Conservation (phyloP, 2,329 filamentous ascomycete genomes). For the Penicillium sp. region DNA sequence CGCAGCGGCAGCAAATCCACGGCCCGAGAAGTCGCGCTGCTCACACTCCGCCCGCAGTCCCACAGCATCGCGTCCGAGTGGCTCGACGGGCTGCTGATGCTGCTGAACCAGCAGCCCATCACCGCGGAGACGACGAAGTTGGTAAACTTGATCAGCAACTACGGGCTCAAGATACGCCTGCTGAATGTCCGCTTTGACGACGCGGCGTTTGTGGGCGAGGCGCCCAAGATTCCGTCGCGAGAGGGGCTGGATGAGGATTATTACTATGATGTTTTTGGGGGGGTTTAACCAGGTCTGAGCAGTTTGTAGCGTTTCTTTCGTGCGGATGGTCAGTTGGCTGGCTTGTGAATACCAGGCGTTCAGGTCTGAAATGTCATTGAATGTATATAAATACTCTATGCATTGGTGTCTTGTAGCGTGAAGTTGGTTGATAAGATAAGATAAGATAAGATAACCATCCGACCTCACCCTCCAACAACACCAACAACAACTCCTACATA, state of each 20-base stretch:
- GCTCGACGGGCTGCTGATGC: conserved; percentile 92
- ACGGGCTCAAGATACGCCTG: conserved; percentile 86
- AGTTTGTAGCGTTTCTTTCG: too few species aligned
- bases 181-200: conserved; percentile 90
- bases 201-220: conserved; percentile 62
- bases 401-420: too few species aligned
- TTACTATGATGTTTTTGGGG: conserved; percentile 72
- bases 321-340: too few species aligned
- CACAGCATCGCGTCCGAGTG: conserved; percentile 89
- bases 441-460: too few species aligned
- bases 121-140: conserved; percentile 94
- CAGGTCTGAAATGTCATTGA: too few species aligned
- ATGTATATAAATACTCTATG: too few species aligned
- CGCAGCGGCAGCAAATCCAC: conserved; percentile 32
- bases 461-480: too few species aligned
- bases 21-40: conserved; percentile 65
- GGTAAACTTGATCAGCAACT: conserved; percentile 79
- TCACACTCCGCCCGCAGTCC: conserved; percentile 77
- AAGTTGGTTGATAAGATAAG: too few species aligned
- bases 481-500: too few species aligned
- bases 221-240: conserved; percentile 72
- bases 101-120: conserved; percentile 91
- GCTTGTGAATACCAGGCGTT: too few species aligned
- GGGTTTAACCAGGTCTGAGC: conserved; percentile 18
- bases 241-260: conserved; percentile 90